Conservation (phyloP, 2,329 filamentous ascomycete species). For the Talaromyces sp. region DNA sequence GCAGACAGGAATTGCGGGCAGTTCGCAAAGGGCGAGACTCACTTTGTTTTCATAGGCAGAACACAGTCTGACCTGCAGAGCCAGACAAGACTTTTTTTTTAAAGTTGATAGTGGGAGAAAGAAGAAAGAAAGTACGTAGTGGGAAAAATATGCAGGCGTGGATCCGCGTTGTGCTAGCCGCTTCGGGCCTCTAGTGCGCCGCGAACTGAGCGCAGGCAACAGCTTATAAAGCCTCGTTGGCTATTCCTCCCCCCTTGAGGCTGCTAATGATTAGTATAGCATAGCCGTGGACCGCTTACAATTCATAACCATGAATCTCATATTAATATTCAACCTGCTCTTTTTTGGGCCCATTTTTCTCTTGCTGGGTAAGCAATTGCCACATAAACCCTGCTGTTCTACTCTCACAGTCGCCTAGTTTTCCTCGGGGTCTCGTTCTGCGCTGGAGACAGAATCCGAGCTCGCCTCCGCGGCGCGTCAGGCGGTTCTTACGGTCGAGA, state of each 20-base stretch:
- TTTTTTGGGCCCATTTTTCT: conserved; percentile 33
- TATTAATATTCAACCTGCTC: conserved; percentile 29
- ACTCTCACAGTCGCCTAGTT: conserved; percentile 20
- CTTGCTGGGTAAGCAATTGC: conserved; percentile 25
- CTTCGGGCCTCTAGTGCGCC: background rate
- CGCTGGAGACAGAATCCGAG: conserved; percentile 49
- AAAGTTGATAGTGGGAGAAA: background rate
- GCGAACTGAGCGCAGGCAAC: background rate
- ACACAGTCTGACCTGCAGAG: conserved; percentile 11
- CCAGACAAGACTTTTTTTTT: conserved; percentile 6
- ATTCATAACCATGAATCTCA: conserved; percentile 22
- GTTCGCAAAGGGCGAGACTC: background rate
- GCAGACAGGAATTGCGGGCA: background rate
- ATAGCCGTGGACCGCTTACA: background rate
- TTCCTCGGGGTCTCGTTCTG: conserved; percentile 53
- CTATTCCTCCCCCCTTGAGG: background rate
- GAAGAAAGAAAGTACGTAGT: conserved; percentile 1
- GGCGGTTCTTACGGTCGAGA: conserved; percentile 49
- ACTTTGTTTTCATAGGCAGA: conserved; percentile 4
- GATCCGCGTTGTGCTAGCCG: background rate
- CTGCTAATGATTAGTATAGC: background rate
- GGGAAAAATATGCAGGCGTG: background rate
- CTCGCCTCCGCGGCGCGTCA: conserved; percentile 41
- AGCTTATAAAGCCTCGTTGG: background rate
- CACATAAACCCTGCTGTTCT: background rate